These are phyloP conservation scores for Venustampulla echinocandica DNA, from an alignment of 495 filamentous ascomycete genomes.

Conservation along the genomic window DNA sequence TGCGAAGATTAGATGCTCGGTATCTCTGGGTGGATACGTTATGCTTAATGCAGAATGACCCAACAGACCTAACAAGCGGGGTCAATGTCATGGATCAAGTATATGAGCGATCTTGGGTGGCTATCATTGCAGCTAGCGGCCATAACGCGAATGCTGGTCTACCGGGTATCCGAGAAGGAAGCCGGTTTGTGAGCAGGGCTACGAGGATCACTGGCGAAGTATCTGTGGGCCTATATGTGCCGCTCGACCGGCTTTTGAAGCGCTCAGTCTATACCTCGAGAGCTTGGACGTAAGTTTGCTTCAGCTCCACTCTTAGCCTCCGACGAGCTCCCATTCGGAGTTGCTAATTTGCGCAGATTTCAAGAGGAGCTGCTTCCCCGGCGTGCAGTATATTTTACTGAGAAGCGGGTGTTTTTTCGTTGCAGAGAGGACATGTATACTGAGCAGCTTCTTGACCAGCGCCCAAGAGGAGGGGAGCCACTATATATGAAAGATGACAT, in stretches of 20 bases:
- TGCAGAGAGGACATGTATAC: neutral
- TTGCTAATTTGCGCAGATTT: slow-evolving; percentile 6
- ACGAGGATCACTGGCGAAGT: neutral
- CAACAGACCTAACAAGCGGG: slow-evolving; percentile 1
- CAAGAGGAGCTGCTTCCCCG: slow-evolving; percentile 16
- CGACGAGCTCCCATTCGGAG: neutral
- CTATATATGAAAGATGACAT: neutral
- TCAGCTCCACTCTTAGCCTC: neutral
- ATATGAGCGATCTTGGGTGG: slow-evolving; percentile 8
- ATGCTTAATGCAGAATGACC: slow-evolving; percentile 16
- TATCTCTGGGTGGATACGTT: slow-evolving; percentile 12
- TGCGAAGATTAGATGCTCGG: slow-evolving; percentile 2
- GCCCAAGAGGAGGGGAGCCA: neutral
- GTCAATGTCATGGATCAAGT: slow-evolving; percentile 16
- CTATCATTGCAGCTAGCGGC: slow-evolving; percentile 6
- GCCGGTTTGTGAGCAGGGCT: neutral
- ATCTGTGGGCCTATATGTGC: neutral
- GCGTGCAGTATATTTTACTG: slow-evolving; percentile 12
- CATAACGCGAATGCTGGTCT: slow-evolving; percentile 10
- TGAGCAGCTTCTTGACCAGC: neutral
- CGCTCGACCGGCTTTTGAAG: neutral
- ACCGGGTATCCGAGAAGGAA: slow-evolving; percentile 3
- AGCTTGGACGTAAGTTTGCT: slow-evolving; percentile 1
- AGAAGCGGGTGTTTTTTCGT: slow-evolving; percentile 10
- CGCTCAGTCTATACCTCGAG: neutral